Percentiles rank a stretch among this genome's conserved stretches.
Conservation (phyloP, 768 basidiomycete genomes). For the Lactarius akahatsu region DNA sequence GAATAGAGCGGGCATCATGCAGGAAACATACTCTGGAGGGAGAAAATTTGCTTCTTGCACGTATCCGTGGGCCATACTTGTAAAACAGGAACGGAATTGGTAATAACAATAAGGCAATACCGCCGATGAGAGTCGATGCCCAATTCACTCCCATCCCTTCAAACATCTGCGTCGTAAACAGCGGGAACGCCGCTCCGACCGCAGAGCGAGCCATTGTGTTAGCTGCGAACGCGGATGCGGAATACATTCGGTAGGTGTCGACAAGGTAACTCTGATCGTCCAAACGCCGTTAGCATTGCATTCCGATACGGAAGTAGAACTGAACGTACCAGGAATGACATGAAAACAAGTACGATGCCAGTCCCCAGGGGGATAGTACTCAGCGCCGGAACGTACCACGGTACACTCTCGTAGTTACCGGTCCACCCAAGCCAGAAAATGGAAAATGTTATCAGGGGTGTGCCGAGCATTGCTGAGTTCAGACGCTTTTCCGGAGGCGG, state of each 20-base stretch:
- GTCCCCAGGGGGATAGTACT: conserved; percentile 14
- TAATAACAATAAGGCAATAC: background rate
- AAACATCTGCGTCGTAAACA: conserved; percentile 21
- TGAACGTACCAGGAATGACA: conserved; percentile 18
- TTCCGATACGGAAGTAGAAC: background rate
- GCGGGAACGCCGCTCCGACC: conserved; percentile 15
- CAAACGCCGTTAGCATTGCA: background rate
- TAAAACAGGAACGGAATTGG: conserved; percentile 21
- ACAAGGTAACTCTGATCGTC: conserved; percentile 19
- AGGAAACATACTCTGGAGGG: conserved; percentile 14
- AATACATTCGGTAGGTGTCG: conserved; percentile 22
- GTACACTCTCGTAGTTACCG: conserved; percentile 14
- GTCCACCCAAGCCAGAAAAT: conserved; percentile 23
- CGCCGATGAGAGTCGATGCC: conserved; percentile 19
- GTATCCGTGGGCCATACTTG: conserved; percentile 19
- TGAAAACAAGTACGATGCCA: conserved; percentile 5
- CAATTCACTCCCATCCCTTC: conserved; percentile 19
- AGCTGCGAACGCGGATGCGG: conserved; percentile 20
- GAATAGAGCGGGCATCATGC: background rate
- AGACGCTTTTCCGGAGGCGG: conserved; percentile 19
- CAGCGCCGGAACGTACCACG: conserved; percentile 20
- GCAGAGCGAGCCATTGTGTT: conserved; percentile 15
- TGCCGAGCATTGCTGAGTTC: conserved; percentile 7
- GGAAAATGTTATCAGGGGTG: conserved; percentile 1
- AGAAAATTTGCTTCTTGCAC: conserved; percentile 15